phyloP scores from a whole-genome alignment of 495 filamentous ascomycete genomes.

The Aspergillus biplanus region DNA sequence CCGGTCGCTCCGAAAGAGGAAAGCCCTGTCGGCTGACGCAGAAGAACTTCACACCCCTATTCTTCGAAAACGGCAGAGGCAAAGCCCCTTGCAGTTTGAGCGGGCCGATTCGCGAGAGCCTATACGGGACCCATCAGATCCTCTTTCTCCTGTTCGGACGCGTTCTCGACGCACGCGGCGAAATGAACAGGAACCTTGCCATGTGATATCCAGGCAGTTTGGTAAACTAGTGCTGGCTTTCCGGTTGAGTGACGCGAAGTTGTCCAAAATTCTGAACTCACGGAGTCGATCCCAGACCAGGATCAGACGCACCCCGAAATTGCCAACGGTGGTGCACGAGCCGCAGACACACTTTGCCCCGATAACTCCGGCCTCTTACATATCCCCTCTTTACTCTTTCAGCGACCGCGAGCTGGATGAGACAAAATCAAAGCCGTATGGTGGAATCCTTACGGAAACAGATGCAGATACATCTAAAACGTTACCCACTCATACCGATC shows the following conservation, averaged over 20 bases:
- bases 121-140: constrained; percentile 27
- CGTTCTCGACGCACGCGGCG: constrained; percentile 45
- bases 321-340: constrained; percentile 37
- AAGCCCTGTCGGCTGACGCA: constrained; percentile 60
- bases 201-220: constrained; percentile 38
- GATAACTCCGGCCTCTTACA: constrained; percentile 55
- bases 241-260: constrained; percentile 59
- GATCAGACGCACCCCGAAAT: constrained; percentile 43
- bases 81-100: constrained; percentile 35
- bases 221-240: constrained; percentile 61
- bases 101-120: constrained; percentile 26
- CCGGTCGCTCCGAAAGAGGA: constrained; percentile 84
- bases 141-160: constrained; percentile 33
- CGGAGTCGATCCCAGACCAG: constrained; percentile 39
- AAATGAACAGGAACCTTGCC: constrained; percentile 40
- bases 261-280: constrained; percentile 59
- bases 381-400: constrained; percentile 80
- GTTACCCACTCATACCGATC: constrained; percentile 75
- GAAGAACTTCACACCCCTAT: constrained; percentile 52
- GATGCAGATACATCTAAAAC: constrained; percentile 93
- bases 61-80: constrained; percentile 50
- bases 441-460: constrained; percentile 83
- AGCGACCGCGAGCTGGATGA: constrained; percentile 88
- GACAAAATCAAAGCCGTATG: constrained; percentile 89
- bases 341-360: constrained; percentile 51